Evolutionary conservation across 805 yeast genomes (phyloP).

Genomic region (Suhomyces vadensis): DNA sequence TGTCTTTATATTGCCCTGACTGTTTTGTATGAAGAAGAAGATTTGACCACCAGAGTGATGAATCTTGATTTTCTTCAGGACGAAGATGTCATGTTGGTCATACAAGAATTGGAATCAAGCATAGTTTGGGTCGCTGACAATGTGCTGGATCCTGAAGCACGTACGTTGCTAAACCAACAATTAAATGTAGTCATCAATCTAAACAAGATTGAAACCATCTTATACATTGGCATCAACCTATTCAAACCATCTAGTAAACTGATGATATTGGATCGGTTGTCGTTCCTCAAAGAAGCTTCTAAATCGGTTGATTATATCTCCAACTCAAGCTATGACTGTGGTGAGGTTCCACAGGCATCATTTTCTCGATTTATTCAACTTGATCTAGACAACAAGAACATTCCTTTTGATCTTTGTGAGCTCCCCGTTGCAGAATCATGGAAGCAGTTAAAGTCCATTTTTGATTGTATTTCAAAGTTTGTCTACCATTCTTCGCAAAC

Average conservation of each 20-base stretch:
- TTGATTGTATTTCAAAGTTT: constrained; percentile 21
- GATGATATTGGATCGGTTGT: background rate
- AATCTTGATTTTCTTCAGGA: constrained; percentile 40
- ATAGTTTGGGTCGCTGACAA: constrained; percentile 30
- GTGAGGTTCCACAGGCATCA: constrained; percentile 17
- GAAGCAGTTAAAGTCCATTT: constrained; percentile 18
- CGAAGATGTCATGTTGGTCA: constrained; percentile 22
- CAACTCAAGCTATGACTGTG: background rate
- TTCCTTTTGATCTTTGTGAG: constrained; percentile 35
- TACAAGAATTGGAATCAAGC: constrained; percentile 33
- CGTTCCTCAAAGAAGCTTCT: constrained; percentile 21
- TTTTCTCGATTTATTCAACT: constrained; percentile 40
- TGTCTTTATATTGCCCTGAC: constrained; percentile 51
- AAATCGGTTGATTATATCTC: constrained; percentile 6
- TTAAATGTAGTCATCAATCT: constrained; percentile 30
- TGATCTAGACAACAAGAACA: constrained; percentile 37
- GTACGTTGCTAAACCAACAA: constrained; percentile 18
- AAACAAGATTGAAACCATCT: constrained; percentile 25
- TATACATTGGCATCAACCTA: constrained; percentile 14
- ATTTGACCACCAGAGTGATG: constrained; percentile 64
- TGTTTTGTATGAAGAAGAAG: constrained; percentile 76
- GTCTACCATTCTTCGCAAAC: constrained; percentile 20
- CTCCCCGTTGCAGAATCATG: constrained; percentile 23
- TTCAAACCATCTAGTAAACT: constrained; percentile 6
- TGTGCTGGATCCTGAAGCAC: constrained; percentile 13